Conservation (phyloP, 768 basidiomycete genomes). For the Suillus variegatus region DNA sequence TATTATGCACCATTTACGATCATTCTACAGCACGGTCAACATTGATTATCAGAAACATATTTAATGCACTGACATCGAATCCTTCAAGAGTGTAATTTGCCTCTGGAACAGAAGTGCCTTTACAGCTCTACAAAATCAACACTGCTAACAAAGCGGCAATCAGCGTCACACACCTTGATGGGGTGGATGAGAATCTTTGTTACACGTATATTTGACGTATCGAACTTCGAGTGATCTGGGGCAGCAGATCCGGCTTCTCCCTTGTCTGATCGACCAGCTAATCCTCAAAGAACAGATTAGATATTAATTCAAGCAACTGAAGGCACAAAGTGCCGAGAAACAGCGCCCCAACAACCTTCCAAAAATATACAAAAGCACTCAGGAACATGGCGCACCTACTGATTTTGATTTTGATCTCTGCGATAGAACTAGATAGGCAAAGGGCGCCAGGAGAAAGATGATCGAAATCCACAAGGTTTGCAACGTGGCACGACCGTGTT, state of each 20-base stretch:
- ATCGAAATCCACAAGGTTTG: conserved; percentile 15
- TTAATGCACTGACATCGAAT: conserved; percentile 53
- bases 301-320: neutral
- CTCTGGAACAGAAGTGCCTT: conserved; percentile 59
- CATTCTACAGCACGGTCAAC: conserved; percentile 48
- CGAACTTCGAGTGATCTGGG: conserved; percentile 23
- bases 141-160: neutral
- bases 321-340: neutral
- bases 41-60: neutral
- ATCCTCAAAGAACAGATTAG: neutral
- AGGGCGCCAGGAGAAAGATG: conserved; percentile 13
- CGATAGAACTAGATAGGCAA: conserved; percentile 19
- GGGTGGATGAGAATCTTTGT: conserved; percentile 66
- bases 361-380: neutral
- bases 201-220: conserved; percentile 41
- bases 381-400: conserved; percentile 15
- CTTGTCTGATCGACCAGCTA: neutral
- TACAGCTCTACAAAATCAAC: conserved; percentile 58
- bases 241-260: neutral
- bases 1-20: conserved; percentile 71
- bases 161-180: conserved; percentile 51
- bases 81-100: conserved; percentile 62
- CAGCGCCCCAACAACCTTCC: neutral
- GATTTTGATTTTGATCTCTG: conserved; percentile 5
- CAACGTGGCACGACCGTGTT: conserved; percentile 11